A percentile compares a stretch with the other conserved stretches of the same genome.
Evolutionary conservation across 2,329 filamentous ascomycete species (phyloP).

Genomic region (Cryoendolithus antarcticus): DNA sequence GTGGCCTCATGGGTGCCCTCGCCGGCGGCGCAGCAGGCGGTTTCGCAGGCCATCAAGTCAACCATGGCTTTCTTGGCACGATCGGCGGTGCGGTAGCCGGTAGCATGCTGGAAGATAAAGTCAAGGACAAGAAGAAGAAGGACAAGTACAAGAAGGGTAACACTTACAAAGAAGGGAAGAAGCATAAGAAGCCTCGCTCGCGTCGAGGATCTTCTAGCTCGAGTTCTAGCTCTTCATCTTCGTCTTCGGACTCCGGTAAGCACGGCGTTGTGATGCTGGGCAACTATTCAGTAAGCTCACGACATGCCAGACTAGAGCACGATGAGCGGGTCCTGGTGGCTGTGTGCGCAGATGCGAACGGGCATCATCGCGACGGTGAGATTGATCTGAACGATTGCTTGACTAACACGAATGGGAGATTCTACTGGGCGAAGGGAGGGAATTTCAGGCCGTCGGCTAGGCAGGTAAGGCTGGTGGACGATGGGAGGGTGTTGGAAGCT

Average conservation of each 20-base stretch:
- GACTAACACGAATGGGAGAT: constrained; percentile 24
- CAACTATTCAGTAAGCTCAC: constrained; percentile 26
- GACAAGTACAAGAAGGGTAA: constrained; percentile 27
- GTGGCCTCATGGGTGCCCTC: constrained; percentile 43
- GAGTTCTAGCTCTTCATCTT: constrained; percentile 9
- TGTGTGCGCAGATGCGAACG: constrained; percentile 21
- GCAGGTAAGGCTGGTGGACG: constrained; percentile 20
- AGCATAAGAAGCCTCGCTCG: constrained; percentile 8
- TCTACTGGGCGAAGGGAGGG: constrained; percentile 25
- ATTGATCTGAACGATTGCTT: constrained; percentile 28
- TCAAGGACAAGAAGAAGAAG: constrained; percentile 28
- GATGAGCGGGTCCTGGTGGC: constrained; percentile 27
- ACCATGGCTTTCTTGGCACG: constrained; percentile 45
- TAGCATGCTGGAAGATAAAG: constrained; percentile 41
- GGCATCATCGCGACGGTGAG: constrained; percentile 20
- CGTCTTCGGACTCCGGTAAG: constrained; percentile 12
- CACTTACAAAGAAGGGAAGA: constrained; percentile 20
- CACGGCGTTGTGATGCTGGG: constrained; percentile 15
- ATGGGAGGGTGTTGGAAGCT: constrained; percentile 22
- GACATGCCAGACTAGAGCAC: constrained; percentile 19
- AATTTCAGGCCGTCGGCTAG: constrained; percentile 26
- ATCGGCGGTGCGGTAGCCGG: constrained; percentile 45
- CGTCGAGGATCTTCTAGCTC: constrained; percentile 3
- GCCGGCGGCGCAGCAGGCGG: constrained; percentile 46
- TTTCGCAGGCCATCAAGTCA: constrained; percentile 43